Evolutionary conservation across 257 asterid genomes (phyloP).

Genomic region (Gentiana macrophylla): DNA sequence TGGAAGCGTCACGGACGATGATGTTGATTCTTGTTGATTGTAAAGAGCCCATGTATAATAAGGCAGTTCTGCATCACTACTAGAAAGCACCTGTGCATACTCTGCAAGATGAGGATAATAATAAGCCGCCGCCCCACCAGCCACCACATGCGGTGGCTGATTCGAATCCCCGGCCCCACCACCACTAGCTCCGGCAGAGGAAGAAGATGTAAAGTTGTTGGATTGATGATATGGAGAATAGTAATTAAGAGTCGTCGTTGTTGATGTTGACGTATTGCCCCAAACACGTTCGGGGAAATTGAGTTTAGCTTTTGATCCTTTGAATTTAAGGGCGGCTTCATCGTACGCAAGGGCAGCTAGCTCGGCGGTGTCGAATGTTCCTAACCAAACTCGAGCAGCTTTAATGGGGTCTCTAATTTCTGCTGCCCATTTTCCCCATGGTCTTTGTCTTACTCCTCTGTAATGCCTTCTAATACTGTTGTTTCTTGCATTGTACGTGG

Average conservation of each 20-base stretch:
- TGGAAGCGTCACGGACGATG: not conserved
- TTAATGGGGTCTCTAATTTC: slow-evolving; percentile 76
- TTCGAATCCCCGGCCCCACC: not conserved
- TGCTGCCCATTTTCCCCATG: slow-evolving; percentile 97
- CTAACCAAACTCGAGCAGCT: slow-evolving; percentile 83
- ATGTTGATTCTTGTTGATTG: slow-evolving; percentile 1
- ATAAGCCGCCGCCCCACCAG: slow-evolving; percentile 19
- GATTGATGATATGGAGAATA: not conserved
- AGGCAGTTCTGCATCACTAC: slow-evolving; percentile 56
- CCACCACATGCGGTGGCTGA: not conserved
- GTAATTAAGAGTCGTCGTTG: not conserved
- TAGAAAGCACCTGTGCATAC: slow-evolving; percentile 60
- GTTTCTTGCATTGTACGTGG: no score
- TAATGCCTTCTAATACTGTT: slow-evolving; percentile 30
- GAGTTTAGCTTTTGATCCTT: slow-evolving; percentile 81
- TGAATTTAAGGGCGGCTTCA: slow-evolving; percentile 74
- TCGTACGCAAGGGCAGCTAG: slow-evolving; percentile 91
- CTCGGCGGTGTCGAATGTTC: slow-evolving; percentile 81
- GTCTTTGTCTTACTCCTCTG: slow-evolving; percentile 79
- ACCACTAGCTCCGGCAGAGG: not conserved
- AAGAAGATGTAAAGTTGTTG: not conserved
- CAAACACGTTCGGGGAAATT: slow-evolving; percentile 65
- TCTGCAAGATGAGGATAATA: slow-evolving; percentile 44
- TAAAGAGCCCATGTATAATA: slow-evolving; percentile 41
- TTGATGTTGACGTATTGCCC: slow-evolving; percentile 13